Evolutionary conservation across 2,329 filamentous ascomycete species (phyloP).

Genomic region (Neofusicoccum kwambonambiense): DNA sequence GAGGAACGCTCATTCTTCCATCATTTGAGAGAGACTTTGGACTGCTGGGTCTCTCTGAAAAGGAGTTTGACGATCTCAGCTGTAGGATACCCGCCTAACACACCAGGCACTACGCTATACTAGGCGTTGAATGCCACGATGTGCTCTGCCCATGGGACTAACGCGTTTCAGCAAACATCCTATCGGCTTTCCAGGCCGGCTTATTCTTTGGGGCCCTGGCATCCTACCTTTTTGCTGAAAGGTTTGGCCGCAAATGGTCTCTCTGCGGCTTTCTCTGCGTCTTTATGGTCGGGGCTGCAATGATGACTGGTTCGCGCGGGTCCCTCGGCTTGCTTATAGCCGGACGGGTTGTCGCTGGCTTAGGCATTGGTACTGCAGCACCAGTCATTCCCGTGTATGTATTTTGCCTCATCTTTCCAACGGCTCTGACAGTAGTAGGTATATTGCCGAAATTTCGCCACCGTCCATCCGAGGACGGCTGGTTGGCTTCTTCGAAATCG

Average conservation of each 20-base stretch:
- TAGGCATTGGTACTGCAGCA: constrained; percentile 39
- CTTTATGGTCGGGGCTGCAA: constrained; percentile 43
- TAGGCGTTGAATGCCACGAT: too few relatives aligned
- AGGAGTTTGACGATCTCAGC: constrained; percentile 25
- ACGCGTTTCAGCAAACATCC: background rate
- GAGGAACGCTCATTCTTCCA: constrained; percentile 40
- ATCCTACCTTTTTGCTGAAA: constrained; percentile 49
- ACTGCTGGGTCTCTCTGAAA: constrained; percentile 30
- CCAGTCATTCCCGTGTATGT: constrained; percentile 34
- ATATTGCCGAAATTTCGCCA: constrained; percentile 48
- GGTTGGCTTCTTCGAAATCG: constrained; percentile 66
- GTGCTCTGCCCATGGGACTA: too few relatives aligned
- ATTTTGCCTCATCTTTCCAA: background rate
- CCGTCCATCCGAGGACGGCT: constrained; percentile 64
- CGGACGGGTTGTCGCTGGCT: constrained; percentile 38
- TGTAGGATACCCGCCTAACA: background rate
- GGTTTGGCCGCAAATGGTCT: constrained; percentile 49
- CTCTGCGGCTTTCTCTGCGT: constrained; percentile 47
- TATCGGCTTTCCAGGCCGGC: constrained; percentile 16
- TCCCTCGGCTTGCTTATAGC: constrained; percentile 37
- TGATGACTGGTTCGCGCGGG: constrained; percentile 40
- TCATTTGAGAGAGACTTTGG: constrained; percentile 40
- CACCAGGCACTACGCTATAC: too few relatives aligned
- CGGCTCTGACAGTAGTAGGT: constrained; percentile 13
- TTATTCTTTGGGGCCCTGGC: constrained; percentile 42